Base-by-base conservation (phyloP, 2,329 filamentous ascomycete genomes). In the Sodiomyces alkalinus region DNA sequence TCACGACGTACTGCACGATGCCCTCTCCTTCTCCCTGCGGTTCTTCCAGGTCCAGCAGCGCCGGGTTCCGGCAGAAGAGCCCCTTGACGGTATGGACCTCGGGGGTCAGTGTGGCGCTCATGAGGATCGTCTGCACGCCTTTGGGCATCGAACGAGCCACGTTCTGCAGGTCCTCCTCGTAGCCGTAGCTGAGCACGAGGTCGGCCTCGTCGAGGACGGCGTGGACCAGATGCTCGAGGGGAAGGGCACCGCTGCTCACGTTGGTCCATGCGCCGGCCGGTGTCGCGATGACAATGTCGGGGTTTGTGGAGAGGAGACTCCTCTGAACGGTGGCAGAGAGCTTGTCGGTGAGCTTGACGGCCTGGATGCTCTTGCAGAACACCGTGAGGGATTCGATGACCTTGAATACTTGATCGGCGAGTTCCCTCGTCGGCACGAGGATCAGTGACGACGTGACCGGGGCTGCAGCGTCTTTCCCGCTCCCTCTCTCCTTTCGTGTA, bases 131-230 rank as follows among this genome's bases (percentile, higher is more conserved):
- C 56, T 98, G 90, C 0, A 92, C 70, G 2, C 80, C 80, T 46
- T 80, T 80, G 1, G 87, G 86, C 14, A 96, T 62, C 3, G 74
- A 68, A 40, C 78, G 73, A 0, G 85, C 67, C 19, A 98, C 64
- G 40, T 72, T 78, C 43, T 85, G 71, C 35, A 98, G 65, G 42
- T 96, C 90, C 34, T 92, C 80, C 33, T 87, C 78, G 48, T 94
- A 93, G 27, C 86, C 90, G 47, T 96, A 98, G 4, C 82, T 92
- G 32, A 96, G 61, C 6, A 98, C 79, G 37, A 98, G 55, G 47
- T 98, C 90, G 3, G 87, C 86, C 56, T 98, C 90, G 49, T 98
- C 90, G 29, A 98, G 74, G 1, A 96, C 80, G 11, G 96, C 57
- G 38, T 85, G 74, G 18, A 72, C 68, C 14, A 98, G 62, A 26